Percentiles rank a stretch among this genome's conserved stretches.
phyloP scores from a whole-genome alignment of 202 grass and related monocot species.

The Bolboschoenoplectus hybrid region DNA sequence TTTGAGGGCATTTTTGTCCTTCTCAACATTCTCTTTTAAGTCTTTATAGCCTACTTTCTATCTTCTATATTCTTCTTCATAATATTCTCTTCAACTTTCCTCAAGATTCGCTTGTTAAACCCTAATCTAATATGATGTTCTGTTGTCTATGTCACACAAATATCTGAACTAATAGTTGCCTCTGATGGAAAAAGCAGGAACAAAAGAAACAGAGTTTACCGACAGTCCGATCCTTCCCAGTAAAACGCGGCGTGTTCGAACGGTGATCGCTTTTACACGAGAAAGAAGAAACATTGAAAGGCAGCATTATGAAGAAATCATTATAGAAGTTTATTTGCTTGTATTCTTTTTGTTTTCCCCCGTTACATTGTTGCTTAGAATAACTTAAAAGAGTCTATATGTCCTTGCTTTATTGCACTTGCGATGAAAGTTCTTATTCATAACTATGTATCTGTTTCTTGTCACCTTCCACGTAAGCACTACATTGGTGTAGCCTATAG shows the following conservation, averaged over 20 bases:
- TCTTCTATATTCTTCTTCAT: neutral
- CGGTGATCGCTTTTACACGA: neutral
- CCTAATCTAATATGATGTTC: neutral
- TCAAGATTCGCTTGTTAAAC: neutral
- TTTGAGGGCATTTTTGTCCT: slow-evolving; percentile 29
- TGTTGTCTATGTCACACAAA: neutral
- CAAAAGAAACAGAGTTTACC: neutral
- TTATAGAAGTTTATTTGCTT: neutral
- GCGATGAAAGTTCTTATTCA: no score
- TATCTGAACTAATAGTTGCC: neutral
- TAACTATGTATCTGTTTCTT: no score
- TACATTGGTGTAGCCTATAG: no score
- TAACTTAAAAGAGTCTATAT: no score
- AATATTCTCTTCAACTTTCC: neutral
- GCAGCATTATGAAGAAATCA: neutral
- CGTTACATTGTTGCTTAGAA: no score
- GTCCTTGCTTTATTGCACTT: no score
- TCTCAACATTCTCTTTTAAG: slow-evolving; percentile 20
- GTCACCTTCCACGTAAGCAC: no score
- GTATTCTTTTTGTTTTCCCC: neutral
- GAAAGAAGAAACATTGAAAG: neutral
- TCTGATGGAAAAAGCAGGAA: neutral
- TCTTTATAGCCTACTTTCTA: neutral
- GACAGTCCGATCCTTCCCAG: no score
- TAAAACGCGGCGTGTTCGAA: no score